phyloP scores from a whole-genome alignment of 2,329 filamentous ascomycete genomes.

The Trichoderma atrobrunneum region DNA sequence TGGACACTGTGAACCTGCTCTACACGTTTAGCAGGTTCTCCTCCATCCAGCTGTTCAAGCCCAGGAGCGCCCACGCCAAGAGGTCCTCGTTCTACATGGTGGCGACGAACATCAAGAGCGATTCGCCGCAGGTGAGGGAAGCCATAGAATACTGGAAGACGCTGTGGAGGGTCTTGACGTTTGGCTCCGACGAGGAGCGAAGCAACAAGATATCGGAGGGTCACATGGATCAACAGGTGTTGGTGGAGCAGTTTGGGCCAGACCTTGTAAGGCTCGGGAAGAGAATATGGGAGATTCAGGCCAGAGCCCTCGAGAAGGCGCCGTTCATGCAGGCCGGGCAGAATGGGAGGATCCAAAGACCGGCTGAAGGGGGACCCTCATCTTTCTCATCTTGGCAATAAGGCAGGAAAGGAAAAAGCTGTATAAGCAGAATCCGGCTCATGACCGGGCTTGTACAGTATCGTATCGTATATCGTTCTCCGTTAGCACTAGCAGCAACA shows the following conservation, averaged over 20 bases:
- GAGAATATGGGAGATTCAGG: constrained; percentile 37
- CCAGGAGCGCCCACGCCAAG: constrained; percentile 36
- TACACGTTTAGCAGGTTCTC: constrained; percentile 42
- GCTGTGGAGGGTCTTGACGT: constrained; percentile 40
- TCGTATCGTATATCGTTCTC: not conserved
- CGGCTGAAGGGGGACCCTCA: not conserved
- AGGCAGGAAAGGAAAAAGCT: not conserved
- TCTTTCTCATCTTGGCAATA: not conserved
- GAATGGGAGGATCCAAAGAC: not conserved
- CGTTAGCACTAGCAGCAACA: not conserved
- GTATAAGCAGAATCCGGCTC: not conserved
- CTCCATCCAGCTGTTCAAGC: constrained; percentile 45
- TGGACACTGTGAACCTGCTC: constrained; percentile 38
- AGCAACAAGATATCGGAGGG: not conserved
- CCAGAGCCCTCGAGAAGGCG: constrained; percentile 30
- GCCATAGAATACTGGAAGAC: constrained; percentile 42
- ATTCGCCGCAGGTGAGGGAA: constrained; percentile 29
- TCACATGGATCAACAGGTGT: constrained; percentile 14
- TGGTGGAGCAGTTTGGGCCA: constrained; percentile 38
- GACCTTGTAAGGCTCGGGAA: constrained; percentile 32
- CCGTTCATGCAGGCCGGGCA: constrained; percentile 26
- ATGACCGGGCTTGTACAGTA: not conserved
- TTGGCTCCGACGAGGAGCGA: constrained; percentile 33
- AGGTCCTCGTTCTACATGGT: constrained; percentile 54
- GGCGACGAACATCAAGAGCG: constrained; percentile 40